A percentile compares a stretch with the other conserved stretches of the same genome.
Conservation (phyloP, 768 basidiomycete species). For the Phanerochaete sordida region DNA sequence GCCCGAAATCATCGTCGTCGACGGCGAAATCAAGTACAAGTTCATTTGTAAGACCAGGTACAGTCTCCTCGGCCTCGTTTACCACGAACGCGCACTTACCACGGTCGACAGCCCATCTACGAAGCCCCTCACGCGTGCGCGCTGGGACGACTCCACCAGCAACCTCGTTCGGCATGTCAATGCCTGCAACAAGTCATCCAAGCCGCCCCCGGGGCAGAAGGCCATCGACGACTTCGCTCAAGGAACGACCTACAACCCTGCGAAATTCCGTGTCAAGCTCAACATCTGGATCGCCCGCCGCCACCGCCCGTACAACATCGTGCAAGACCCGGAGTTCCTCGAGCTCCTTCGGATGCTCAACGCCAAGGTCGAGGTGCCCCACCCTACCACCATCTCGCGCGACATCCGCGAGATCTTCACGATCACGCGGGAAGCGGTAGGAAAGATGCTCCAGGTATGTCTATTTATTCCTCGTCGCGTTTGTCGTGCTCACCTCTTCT, state of each 20-base stretch:
- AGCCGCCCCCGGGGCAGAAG: background rate
- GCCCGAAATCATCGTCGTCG: background rate
- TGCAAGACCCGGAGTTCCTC: slow-evolving; percentile 10
- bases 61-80: background rate
- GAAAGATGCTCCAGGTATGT: background rate
- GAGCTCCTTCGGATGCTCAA: slow-evolving; percentile 16
- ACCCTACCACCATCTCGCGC: slow-evolving; percentile 9
- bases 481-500: background rate
- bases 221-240: background rate
- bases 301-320: slow-evolving; percentile 17
- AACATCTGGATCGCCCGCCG: slow-evolving; percentile 14
- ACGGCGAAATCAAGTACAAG: background rate
- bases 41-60: background rate
- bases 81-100: background rate
- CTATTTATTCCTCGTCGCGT: background rate
- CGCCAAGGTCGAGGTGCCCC: slow-evolving; percentile 12
- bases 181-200: background rate
- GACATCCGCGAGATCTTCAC: slow-evolving; percentile 14
- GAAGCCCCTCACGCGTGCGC: background rate
- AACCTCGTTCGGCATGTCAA: slow-evolving; percentile 7
- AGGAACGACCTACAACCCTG: background rate
- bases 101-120: background rate
- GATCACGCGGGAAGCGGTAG: slow-evolving; percentile 1
- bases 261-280: slow-evolving; percentile 7
- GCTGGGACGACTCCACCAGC: slow-evolving; percentile 9